Evolutionary conservation across 352 stramenopile genomes (phyloP), one percentile per base, ranked within the genome.

Genomic region (Globisporangium spinosum): DNA sequence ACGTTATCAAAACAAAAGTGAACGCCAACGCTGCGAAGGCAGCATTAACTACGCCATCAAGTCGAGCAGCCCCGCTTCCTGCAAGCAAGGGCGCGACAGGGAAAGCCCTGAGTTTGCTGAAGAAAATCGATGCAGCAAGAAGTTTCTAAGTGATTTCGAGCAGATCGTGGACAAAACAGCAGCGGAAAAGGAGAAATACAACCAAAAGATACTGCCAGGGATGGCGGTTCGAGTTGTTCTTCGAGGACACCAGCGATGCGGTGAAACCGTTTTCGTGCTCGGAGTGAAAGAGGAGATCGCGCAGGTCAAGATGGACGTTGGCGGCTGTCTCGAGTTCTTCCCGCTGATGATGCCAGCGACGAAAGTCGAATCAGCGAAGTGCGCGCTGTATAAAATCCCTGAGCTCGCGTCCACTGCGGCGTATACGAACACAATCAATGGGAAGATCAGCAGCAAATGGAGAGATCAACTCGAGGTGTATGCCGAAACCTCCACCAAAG

Each of bases 231-330:
- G 87, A 4, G 75, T 95, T 25, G 79, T 95, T n/a, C 65, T 95
- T 17, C 80, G 77, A 57, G 87, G 87, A 1, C 87, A 95, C n/a
- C 69, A 82, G 3, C 83, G 85, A 2, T 92, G 85, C 61, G 87
- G 87, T 0, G 85, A 95, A 70, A 93, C 87, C 1, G 85, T 79
- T 1, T 93, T 83, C 29, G 85, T 95, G 6, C 74, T 95, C 2
- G 75, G 72, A 12, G 69, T 93, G 20, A 71, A 79, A 32, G 83
- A 93, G 25, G 68, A 79, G 0, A 84, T 92, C 12, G 85, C 85
- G 38, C 76, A 93, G 55, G 78, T 93, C 25, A 95, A 95, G 51
- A 84, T 95, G 71, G 87, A 95, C 40, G 62, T 90, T n/a, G 87
- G 93, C 40, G 81, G 82, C 10, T 73, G 79, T 43, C 73, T 93